Conservation (phyloP, 495 filamentous ascomycete species). For the Talaromyces ruber region DNA sequence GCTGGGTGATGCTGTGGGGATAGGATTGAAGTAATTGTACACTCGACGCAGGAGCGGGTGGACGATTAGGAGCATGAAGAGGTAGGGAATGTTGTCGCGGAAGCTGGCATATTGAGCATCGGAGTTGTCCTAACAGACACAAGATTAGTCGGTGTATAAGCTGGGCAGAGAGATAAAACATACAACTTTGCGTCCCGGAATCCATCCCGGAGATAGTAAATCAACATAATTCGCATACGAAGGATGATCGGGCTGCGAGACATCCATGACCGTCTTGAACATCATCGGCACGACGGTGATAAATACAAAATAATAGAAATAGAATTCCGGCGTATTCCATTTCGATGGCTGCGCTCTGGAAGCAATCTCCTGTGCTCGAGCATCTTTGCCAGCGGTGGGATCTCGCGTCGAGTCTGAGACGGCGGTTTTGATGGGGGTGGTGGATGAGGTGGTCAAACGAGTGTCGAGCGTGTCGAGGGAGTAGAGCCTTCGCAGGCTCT, state of each 20-base stretch:
- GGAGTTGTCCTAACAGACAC: slow-evolving; percentile 62
- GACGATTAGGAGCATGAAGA: slow-evolving; percentile 57
- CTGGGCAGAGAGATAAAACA: slow-evolving; percentile 15
- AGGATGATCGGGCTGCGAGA: slow-evolving; percentile 81
- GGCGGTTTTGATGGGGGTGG: slow-evolving; percentile 50
- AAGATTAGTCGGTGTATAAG: neutral
- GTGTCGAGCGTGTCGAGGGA: slow-evolving; percentile 90
- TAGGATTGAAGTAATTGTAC: slow-evolving; percentile 44
- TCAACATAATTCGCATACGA: slow-evolving; percentile 66
- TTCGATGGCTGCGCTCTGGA: slow-evolving; percentile 44
- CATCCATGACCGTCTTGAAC: slow-evolving; percentile 79
- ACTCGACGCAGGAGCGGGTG: slow-evolving; percentile 70
- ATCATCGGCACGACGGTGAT: slow-evolving; percentile 66
- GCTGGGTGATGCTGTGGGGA: slow-evolving; percentile 6
- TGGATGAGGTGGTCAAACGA: slow-evolving; percentile 69
- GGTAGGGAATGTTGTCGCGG: slow-evolving; percentile 76
- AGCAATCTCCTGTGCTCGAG: slow-evolving; percentile 37
- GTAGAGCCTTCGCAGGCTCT: slow-evolving; percentile 50
- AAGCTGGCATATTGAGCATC: slow-evolving; percentile 86
- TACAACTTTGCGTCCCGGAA: slow-evolving; percentile 87
- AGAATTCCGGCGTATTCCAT: slow-evolving; percentile 87
- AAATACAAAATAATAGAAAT: slow-evolving; percentile 69
- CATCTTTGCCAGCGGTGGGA: slow-evolving; percentile 30
- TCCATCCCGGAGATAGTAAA: slow-evolving; percentile 77
- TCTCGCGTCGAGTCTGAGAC: slow-evolving; percentile 25